Evolutionary conservation across 176 grass and related monocot genomes (phyloP), one percentile per base, ranked within the genome.

Genomic region (Triticum turgidum): DNA sequence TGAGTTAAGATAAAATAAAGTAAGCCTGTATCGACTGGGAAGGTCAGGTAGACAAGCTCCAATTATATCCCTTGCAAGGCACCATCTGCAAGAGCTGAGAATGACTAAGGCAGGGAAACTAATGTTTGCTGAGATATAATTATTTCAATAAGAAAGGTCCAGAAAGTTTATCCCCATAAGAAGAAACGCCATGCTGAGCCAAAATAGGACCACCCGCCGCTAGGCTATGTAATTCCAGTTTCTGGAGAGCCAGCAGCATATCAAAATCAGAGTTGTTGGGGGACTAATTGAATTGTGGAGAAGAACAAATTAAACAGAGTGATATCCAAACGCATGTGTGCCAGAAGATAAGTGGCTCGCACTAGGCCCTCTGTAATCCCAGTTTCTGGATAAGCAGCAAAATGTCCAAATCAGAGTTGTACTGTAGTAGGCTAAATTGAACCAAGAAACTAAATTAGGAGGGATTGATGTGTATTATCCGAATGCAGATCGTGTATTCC

Each of bases 201-300:
- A 63, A 15, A 58, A 8, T 67, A 21, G 21, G 1, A 7, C n/a
- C 63, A 9, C 37, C 1, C 8, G 2, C 1, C 8, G 1, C 9
- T 14, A 41, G 21, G 21, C 30, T 6, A 52, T 52, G 18, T 9
- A 14, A 52, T 70, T 80, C 56, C 52, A 79, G 38, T 66, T 54
- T 10, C 87, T 89, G 59, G 9, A 85, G 42, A 85, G 37, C 11
- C 27, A 82, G 49, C 22, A 73, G 1, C 34, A 52, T 15, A 24
- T 51, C 49, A 17, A 52, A 52, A 52, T 52, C 14, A 17, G 49
- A 52, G 14, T 52, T 52, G 49, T 17, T 52, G 49, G 49, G 14
- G 0, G 49, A 52, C 5, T 52, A 52, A 52, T 52, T 52, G 5
- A 44, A 20, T 0, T 61, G 22, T 13, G 7, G 4, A 18, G 47